phyloP scores from a whole-genome alignment of 148 eudicot genomes.

The Spergularia marina region DNA sequence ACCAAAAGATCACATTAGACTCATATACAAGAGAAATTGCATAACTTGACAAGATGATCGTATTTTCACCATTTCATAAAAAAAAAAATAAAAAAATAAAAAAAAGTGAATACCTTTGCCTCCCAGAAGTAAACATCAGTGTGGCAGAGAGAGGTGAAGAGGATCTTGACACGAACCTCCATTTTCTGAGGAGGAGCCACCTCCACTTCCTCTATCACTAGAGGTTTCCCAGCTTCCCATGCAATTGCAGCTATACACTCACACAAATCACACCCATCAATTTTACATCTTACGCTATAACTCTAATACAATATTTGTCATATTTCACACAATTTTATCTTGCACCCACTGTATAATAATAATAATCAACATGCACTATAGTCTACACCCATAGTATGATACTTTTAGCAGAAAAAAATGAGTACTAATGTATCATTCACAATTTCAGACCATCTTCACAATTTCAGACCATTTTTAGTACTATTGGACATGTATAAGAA shows the following conservation, averaged over 20 bases:
- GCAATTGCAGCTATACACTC: conserved; percentile 68
- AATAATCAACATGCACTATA: too few relatives aligned
- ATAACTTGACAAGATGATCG: neutral
- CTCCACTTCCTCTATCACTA: conserved; percentile 71
- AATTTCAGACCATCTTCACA: too few relatives aligned
- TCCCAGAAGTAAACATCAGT: conserved; percentile 88
- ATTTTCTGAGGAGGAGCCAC: conserved; percentile 75
- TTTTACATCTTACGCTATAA: neutral
- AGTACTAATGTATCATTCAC: too few relatives aligned
- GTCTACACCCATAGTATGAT: too few relatives aligned
- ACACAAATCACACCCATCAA: neutral
- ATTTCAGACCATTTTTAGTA: too few relatives aligned
- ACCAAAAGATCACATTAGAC: neutral
- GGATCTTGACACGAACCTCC: conserved; percentile 77
- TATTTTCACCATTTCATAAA: too few relatives aligned
- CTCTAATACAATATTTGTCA: neutral
- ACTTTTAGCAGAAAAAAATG: too few relatives aligned
- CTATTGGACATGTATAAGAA: too few relatives aligned
- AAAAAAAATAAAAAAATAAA: neutral
- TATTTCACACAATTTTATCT: too few relatives aligned
- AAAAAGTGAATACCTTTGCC: conserved; percentile 45
- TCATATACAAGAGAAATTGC: neutral
- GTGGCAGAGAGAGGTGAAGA: conserved; percentile 73
- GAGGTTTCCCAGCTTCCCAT: conserved; percentile 86
- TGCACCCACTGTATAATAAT: too few relatives aligned